Percentiles rank a stretch among this genome's conserved stretches.
Evolutionary conservation across 164 flowering plant genomes (phyloP).

Genomic region (Chimonanthus salicifolius): DNA sequence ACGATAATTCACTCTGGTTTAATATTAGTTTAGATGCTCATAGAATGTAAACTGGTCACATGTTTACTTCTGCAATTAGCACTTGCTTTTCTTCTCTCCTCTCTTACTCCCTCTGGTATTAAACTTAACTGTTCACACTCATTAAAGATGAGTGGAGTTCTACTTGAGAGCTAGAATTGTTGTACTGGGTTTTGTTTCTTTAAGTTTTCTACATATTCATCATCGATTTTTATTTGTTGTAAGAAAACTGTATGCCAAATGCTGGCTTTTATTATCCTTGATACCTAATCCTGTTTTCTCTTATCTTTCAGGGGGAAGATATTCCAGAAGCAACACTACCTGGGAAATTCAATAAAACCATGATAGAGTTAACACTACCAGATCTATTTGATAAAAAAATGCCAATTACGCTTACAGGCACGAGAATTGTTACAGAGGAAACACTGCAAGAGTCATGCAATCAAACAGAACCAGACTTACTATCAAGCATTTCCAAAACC

Average conservation of each 20-base stretch:
- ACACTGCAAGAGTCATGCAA: conserved; percentile 51
- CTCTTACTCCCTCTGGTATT: neutral
- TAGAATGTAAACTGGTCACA: no score
- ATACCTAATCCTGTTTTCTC: conserved; percentile 1
- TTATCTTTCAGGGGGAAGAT: conserved; percentile 44
- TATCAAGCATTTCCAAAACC: conserved; percentile 3
- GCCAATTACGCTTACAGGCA: no score
- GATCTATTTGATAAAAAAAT: no score
- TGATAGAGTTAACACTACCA: no score
- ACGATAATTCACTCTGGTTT: no score
- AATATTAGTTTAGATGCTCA: no score
- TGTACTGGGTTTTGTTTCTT: neutral
- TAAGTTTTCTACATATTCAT: neutral
- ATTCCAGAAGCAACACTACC: conserved; percentile 62
- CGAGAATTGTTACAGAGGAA: conserved; percentile 21
- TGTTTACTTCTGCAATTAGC: no score
- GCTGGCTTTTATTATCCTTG: neutral
- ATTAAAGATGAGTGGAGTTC: neutral
- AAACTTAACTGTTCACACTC: neutral
- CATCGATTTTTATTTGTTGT: neutral
- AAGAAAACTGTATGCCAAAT: no score
- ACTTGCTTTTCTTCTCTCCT: no score
- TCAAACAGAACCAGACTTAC: conserved; percentile 13
- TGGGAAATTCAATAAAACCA: conserved; percentile 38
- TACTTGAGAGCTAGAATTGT: neutral